Percentiles rank a stretch among this genome's conserved stretches.
Evolutionary conservation across 2,329 filamentous ascomycete genomes (phyloP).

Genomic region (Kalmusia sp.): DNA sequence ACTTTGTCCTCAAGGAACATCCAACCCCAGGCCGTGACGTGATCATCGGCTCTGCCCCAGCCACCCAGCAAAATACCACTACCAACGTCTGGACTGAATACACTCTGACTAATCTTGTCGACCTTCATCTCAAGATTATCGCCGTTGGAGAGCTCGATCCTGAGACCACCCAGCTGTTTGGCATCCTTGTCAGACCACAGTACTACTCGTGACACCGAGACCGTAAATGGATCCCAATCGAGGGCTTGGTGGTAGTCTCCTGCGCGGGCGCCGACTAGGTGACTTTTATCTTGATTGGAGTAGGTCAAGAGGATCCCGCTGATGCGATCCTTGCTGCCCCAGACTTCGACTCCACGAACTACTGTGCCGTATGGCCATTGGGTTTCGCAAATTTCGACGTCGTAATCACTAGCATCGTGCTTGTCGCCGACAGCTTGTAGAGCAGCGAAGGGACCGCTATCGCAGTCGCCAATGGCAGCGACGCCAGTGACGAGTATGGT

Average conservation of each 20-base stretch:
- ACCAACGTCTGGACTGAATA: not conserved
- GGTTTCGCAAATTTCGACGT: conserved; percentile 12
- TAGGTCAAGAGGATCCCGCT: conserved; percentile 6
- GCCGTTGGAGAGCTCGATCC: conserved; percentile 7
- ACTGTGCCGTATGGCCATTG: conserved; percentile 1
- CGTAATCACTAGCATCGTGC: conserved; percentile 5
- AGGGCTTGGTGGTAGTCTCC: conserved; percentile 5
- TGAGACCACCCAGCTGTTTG: not conserved
- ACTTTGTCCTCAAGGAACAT: conserved; percentile 12
- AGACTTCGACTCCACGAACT: conserved; percentile 8
- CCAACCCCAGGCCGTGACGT: conserved; percentile 11
- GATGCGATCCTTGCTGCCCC: conserved; percentile 5
- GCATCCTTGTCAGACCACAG: conserved; percentile 10
- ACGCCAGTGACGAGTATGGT: not conserved
- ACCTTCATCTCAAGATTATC: conserved; percentile 3
- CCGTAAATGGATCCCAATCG: conserved; percentile 7
- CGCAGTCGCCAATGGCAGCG: conserved; percentile 6
- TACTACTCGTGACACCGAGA: not conserved
- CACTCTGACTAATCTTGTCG: not conserved
- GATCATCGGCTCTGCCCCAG: conserved; percentile 7
- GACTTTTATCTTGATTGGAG: conserved; percentile 3
- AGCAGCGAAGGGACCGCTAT: conserved; percentile 2
- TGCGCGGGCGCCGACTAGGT: not conserved
- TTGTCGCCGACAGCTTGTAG: conserved; percentile 4
- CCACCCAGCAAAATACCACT: conserved; percentile 10